Conservation (phyloP, 257 asterid species). For the Solanum neorickii region DNA sequence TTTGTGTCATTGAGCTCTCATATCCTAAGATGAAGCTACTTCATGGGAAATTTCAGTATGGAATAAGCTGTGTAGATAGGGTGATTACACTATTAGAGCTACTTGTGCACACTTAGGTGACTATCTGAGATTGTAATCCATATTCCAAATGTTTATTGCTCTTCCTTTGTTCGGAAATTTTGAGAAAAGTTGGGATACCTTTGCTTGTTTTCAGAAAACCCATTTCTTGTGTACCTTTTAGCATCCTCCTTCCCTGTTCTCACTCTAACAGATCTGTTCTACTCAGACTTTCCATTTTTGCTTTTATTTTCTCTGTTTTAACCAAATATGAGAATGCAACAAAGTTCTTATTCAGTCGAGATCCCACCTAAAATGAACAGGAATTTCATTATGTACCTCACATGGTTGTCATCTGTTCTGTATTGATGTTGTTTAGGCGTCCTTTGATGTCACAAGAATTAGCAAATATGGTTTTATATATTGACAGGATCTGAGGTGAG, state of each 20-base stretch:
- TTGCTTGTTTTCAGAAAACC: not conserved
- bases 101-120: not conserved
- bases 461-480: not conserved
- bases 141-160: not conserved
- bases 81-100: not conserved
- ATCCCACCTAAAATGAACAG: not conserved
- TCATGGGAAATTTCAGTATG: not conserved
- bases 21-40: not conserved
- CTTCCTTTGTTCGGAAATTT: not conserved
- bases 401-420: not conserved
- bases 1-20: not conserved
- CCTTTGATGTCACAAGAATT: not conserved
- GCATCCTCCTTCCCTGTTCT: not conserved
- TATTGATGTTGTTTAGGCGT: not conserved
- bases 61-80: not conserved
- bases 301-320: not conserved
- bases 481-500: not conserved
- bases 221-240: not conserved
- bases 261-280: not conserved
- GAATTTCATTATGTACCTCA: not conserved
- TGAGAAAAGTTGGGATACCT: not conserved
- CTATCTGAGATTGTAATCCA: not conserved
- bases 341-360: not conserved
- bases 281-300: not conserved
- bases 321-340: not conserved